Base-by-base conservation (phyloP, 2,329 filamentous ascomycete genomes). In the Sclerotinia subarctica region DNA sequence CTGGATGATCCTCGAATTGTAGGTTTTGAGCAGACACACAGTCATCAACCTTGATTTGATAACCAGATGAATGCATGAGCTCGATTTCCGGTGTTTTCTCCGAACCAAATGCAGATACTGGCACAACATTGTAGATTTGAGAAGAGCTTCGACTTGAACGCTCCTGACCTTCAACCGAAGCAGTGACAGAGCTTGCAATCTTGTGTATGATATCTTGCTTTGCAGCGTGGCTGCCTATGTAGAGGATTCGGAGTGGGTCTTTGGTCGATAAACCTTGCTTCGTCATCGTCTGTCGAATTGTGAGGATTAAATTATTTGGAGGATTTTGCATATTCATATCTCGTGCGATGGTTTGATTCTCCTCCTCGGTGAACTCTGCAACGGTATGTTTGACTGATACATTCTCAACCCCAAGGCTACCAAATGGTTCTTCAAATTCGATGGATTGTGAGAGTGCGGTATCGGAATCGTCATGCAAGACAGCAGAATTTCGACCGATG, bases 111-210 rank as follows among this genome's bases (percentile, higher is more conserved):
- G 81, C 80, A 4, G 82, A 81, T 66, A 84, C 80, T 21, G 82
- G 82, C 56, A 85, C 80, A 54, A 85, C 82, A 74, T 83, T 85
- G 75, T 82, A 85, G 44, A 83, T 76, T 42, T 81, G 81, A 54
- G 82, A 82, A 59, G 78, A 76, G 13, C 75, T 74, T 35, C 75
- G 75, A 15, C 76, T 72, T 66, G 75, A 73, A 51, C 74, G 72
- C 49, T 77, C 78, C 10, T 76, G 68, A 42, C 70, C 73, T 42
- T 77, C 72, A 11, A 76, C 76, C 13, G 81, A 81, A 15, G 80
- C 81, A 69, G 80, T 80, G 58, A 83, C 78, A 35, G 83, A 82
- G 54, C 79, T 81, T n/a, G 80, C 82, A 69, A 85, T 78, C 77
- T 83, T 83, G 72, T 80, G 76, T 52, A 81, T 78, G 66, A 82